Conservation (phyloP, 805 yeast species). For the Hanseniaspora meyeri region DNA sequence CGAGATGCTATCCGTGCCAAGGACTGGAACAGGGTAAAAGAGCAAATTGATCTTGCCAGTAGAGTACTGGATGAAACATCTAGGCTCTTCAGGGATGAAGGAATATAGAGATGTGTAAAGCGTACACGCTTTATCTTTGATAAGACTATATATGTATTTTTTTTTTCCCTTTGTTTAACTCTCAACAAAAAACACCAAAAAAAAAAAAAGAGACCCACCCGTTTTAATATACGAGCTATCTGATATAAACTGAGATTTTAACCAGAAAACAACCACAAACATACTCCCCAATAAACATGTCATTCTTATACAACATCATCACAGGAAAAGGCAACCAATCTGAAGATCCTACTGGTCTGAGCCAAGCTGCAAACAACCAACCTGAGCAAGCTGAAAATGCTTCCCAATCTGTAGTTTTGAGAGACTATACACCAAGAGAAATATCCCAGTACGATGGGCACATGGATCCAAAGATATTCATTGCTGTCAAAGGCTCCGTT, state of each 20-base stretch:
- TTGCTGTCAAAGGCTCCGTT: constrained; percentile 77
- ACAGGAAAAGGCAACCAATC: constrained; percentile 26
- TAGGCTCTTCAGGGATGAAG: constrained; percentile 24
- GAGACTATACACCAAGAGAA: constrained; percentile 58
- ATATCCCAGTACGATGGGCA: constrained; percentile 68
- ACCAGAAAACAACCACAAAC: too few species aligned
- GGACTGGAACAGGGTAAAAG: constrained; percentile 44
- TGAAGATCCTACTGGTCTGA: constrained; percentile 28
- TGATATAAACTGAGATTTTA: too few species aligned
- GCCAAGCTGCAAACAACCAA: constrained; percentile 14
- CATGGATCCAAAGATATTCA: constrained; percentile 65
- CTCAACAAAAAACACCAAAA: not conserved
- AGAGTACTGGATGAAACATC: constrained; percentile 26
- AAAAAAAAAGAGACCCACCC: not conserved
- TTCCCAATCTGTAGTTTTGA: constrained; percentile 32
- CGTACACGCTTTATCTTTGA: too few species aligned
- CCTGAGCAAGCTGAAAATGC: constrained; percentile 17
- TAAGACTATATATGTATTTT: not conserved
- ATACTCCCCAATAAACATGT: too few species aligned
- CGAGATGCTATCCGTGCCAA: constrained; percentile 49
- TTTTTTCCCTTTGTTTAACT: not conserved
- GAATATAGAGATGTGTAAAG: constrained; percentile 11
- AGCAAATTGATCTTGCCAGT: constrained; percentile 37
- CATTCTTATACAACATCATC: constrained; percentile 25
- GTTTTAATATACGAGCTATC: too few species aligned